A percentile compares a stretch with the other conserved stretches of the same genome.
Evolutionary conservation across 257 asterid genomes (phyloP).

Genomic region (Gardenia jasminoides): DNA sequence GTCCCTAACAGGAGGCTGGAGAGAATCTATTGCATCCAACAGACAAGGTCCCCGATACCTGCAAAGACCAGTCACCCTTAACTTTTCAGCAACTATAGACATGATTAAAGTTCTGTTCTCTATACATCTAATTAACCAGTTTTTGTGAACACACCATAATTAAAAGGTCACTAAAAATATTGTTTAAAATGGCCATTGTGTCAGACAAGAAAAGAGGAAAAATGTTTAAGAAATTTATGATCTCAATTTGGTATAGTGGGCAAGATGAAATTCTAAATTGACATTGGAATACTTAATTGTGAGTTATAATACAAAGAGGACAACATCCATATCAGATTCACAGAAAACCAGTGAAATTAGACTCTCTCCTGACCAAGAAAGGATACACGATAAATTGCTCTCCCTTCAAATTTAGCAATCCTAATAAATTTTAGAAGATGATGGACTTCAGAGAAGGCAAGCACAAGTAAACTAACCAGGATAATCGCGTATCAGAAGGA

Average conservation of each 20-base stretch:
- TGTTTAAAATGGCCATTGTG: neutral
- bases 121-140: neutral
- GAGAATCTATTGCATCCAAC: slow-evolving; percentile 87
- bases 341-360: neutral
- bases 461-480: slow-evolving; percentile 61
- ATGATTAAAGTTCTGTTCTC: neutral
- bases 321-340: neutral
- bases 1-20: slow-evolving; percentile 80
- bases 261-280: neutral
- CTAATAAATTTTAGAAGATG: neutral
- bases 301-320: neutral
- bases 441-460: neutral
- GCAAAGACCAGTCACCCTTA: slow-evolving; percentile 21
- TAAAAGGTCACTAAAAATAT: neutral
- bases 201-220: neutral
- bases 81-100: slow-evolving; percentile 10
- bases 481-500: slow-evolving; percentile 59
- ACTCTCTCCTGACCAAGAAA: neutral
- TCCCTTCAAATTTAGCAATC: neutral
- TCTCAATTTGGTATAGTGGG: neutral
- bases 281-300: neutral
- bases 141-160: neutral
- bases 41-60: slow-evolving; percentile 83
- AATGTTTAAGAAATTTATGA: neutral
- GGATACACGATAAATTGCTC: neutral